Evolutionary conservation across 495 filamentous ascomycete genomes (phyloP), one percentile per base, ranked within the genome.

Genomic region (Cairneyella variabilis): DNA sequence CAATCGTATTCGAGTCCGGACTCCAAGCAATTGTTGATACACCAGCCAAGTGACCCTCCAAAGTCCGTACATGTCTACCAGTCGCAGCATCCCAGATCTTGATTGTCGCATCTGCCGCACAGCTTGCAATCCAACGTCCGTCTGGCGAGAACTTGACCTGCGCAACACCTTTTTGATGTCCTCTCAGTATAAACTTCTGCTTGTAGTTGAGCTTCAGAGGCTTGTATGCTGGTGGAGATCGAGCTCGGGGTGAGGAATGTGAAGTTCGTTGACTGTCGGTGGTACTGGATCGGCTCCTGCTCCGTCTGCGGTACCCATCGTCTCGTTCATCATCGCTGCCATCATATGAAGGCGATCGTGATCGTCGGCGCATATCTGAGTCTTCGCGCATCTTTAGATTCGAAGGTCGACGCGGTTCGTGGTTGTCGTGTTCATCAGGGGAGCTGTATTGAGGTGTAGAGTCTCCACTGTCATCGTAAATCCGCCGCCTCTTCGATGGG

Each of bases 31-130:
- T 75, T 22, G 89, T 90, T 0, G 88, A 92, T 11, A 98, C 80
- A 54, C 93, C 93, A 1, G 93, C 90, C 56, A 96, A 77, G 71
- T 98, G 93, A 22, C 90, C 93, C 62, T 95, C 85, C n/a, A 98
- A 79, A 0, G 89, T 93, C 59, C 95, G 85, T 52, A 90, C 76
- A 59, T 88, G 82, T 62, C 77, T 79, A 30, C 91, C 92, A 3
- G 87, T 90, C 8, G 66, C 55, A 0, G 88, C 84, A 58, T 92
- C 83, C 93, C 93, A 97, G 43, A 98, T 83, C 68, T 91, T 95
- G 57, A 91, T 80, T 6, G 87, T 90, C 28, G 79, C 84, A 64
- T 98, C 93, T 50, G 93, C 89, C 20, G 92, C 91, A 51, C 83
- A 85, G 57, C 89, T 95, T 3, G 93, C 93, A 58, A 98, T 89